Evolutionary conservation across 2,329 filamentous ascomycete genomes (phyloP).

Genomic region (Colletotrichum kahawae): DNA sequence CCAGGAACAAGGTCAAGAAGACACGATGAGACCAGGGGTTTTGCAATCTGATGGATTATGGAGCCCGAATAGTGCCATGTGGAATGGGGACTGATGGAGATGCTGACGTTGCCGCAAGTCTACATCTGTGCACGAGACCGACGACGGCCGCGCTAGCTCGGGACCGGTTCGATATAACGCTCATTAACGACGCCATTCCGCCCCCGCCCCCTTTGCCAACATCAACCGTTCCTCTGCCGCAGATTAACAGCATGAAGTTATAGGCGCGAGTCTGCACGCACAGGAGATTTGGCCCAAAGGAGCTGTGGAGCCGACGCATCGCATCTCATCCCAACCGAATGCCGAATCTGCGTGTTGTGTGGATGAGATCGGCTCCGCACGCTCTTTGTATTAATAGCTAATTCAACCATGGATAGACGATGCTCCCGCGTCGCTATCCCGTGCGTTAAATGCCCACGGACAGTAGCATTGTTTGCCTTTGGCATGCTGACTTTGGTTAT

Average conservation of each 20-base stretch:
- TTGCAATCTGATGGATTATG: not conserved
- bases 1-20: not conserved
- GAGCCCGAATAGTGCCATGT: not conserved
- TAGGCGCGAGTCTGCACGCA: not conserved
- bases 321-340: slow-evolving; percentile 19
- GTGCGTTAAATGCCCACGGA: not conserved
- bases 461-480: not conserved
- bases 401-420: not conserved
- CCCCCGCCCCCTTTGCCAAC: not conserved
- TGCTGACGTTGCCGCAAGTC: not conserved
- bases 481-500: not conserved
- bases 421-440: not conserved
- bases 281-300: slow-evolving; percentile 9
- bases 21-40: not conserved
- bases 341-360: slow-evolving; percentile 15
- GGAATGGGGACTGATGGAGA: not conserved
- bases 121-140: not conserved
- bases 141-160: not conserved
- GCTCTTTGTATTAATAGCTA: slow-evolving; percentile 7
- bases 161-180: not conserved
- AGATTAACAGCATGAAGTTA: not conserved
- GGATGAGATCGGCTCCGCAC: slow-evolving; percentile 14
- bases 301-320: slow-evolving; percentile 18
- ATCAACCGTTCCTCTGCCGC: not conserved
- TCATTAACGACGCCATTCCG: not conserved